phyloP scores from a whole-genome alignment of 2,329 filamentous ascomycete species.

The Grosmannia clavigera region DNA sequence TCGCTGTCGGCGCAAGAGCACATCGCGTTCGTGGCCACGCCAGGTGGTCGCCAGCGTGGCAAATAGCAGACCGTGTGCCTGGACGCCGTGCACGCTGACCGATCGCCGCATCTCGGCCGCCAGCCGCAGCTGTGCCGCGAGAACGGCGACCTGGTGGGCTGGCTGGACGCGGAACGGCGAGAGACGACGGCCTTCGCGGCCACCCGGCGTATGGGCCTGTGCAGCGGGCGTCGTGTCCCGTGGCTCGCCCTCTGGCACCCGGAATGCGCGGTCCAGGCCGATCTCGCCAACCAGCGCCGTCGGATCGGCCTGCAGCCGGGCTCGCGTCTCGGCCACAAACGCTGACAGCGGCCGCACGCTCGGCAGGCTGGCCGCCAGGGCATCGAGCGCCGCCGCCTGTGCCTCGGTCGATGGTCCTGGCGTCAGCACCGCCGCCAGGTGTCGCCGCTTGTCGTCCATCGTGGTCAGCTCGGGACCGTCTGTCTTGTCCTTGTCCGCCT shows the following conservation, averaged over 20 bases:
- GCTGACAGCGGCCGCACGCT: slow-evolving; percentile 41
- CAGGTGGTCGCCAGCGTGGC: slow-evolving; percentile 53
- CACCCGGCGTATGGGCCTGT: slow-evolving; percentile 49
- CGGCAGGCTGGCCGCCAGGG: slow-evolving; percentile 39
- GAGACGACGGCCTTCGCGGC: slow-evolving; percentile 55
- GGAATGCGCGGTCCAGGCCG: slow-evolving; percentile 65
- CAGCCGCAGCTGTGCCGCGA: slow-evolving; percentile 56
- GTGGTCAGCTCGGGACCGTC: background rate
- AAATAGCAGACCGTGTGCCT: slow-evolving; percentile 60
- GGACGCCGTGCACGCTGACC: slow-evolving; percentile 62
- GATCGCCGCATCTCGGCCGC: slow-evolving; percentile 54
- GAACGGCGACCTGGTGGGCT: slow-evolving; percentile 54
- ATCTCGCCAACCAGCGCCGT: slow-evolving; percentile 63
- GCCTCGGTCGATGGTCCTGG: slow-evolving; percentile 31
- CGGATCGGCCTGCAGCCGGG: slow-evolving; percentile 40
- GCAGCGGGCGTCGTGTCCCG: slow-evolving; percentile 12
- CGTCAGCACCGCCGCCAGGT: slow-evolving; percentile 56
- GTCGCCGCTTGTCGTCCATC: slow-evolving; percentile 30
- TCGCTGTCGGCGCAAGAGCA: slow-evolving; percentile 47
- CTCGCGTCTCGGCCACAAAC: slow-evolving; percentile 32
- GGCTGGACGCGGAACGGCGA: slow-evolving; percentile 56
- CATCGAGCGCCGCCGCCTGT: slow-evolving; percentile 24
- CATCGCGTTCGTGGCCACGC: slow-evolving; percentile 55
- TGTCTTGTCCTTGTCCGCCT: background rate
- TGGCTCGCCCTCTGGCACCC: slow-evolving; percentile 50